Percentiles rank a stretch among this genome's conserved stretches.
Conservation (phyloP, 2,329 filamentous ascomycete species). For the Ascochyta rabiei region DNA sequence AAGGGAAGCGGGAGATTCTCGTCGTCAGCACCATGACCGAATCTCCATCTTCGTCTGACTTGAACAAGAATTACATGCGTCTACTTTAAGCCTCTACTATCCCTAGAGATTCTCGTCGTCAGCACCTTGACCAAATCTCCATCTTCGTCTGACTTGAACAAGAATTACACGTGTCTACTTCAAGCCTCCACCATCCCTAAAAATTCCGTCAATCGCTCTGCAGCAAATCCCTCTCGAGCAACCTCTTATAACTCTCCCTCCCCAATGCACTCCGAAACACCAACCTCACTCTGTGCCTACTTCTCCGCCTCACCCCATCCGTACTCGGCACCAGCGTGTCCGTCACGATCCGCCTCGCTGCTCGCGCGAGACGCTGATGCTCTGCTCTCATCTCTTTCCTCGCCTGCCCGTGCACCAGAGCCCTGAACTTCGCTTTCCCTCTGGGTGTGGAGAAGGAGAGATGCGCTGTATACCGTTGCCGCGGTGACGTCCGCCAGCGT, state of each 20-base stretch:
- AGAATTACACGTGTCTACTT: too few relatives aligned
- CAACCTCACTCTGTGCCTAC: conserved; percentile 7
- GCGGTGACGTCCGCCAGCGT: neutral
- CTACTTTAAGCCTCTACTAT: too few relatives aligned
- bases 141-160: too few relatives aligned
- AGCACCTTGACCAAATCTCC: too few relatives aligned
- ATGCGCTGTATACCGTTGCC: neutral
- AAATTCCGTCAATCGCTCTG: neutral
- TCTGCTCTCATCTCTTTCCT: conserved; percentile 1
- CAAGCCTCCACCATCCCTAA: too few relatives aligned
- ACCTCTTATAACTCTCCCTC: neutral
- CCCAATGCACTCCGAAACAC: conserved; percentile 8
- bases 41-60: too few relatives aligned
- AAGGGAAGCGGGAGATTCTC: too few relatives aligned
- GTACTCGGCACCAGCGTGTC: neutral
- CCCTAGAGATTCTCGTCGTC: too few relatives aligned
- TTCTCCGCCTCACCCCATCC: neutral
- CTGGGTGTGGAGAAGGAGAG: conserved; percentile 1
- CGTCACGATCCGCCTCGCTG: neutral
- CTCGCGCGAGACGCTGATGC: neutral
- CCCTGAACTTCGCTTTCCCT: conserved; percentile 5
- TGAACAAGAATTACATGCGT: too few relatives aligned
- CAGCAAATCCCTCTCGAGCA: neutral
- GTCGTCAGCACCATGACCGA: too few relatives aligned
- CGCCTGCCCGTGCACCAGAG: conserved; percentile 1